A percentile compares a stretch with the other conserved stretches of the same genome.
Evolutionary conservation across 192 early-diverging fungal species (phyloP).

Genomic region (Piromyces finnis): DNA sequence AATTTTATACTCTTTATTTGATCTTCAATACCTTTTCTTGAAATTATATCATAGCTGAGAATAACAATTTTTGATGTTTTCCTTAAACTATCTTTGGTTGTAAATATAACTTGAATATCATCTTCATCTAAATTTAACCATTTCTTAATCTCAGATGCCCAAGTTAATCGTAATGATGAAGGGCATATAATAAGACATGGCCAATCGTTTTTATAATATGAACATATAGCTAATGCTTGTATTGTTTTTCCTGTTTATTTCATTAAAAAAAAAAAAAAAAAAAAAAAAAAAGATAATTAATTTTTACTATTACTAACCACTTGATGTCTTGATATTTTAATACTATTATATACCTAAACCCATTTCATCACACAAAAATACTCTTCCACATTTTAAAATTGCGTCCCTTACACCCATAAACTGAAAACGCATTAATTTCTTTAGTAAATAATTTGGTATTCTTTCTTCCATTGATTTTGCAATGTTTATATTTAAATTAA

Average conservation of each 20-base stretch:
- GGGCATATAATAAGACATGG: conserved; percentile 27
- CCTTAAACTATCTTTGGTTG: conserved; percentile 1
- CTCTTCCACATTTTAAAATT: neutral
- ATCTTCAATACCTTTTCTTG: neutral
- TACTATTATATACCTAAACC: neutral
- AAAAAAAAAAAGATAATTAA: no score
- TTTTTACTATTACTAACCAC: no score
- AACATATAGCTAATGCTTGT: conserved; percentile 15
- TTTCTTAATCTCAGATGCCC: conserved; percentile 17
- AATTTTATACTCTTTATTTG: conserved; percentile 5
- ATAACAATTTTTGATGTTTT: conserved; percentile 7
- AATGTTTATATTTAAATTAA: neutral
- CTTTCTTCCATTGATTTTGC: neutral
- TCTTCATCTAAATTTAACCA: conserved; percentile 17
- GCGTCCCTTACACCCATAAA: neutral
- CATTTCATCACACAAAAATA: neutral
- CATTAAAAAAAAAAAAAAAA: no score
- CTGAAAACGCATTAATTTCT: neutral
- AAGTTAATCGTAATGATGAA: conserved; percentile 11
- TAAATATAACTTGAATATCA: conserved; percentile 12
- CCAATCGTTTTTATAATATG: conserved; percentile 14
- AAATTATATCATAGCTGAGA: conserved; percentile 16
- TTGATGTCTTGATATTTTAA: no score
- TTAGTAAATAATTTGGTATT: neutral
- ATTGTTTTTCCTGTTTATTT: conserved; percentile 16